A percentile compares a stretch with the other conserved stretches of the same genome.
phyloP scores from a whole-genome alignment of 768 basidiomycete genomes.

The Cantharellus anzutake region DNA sequence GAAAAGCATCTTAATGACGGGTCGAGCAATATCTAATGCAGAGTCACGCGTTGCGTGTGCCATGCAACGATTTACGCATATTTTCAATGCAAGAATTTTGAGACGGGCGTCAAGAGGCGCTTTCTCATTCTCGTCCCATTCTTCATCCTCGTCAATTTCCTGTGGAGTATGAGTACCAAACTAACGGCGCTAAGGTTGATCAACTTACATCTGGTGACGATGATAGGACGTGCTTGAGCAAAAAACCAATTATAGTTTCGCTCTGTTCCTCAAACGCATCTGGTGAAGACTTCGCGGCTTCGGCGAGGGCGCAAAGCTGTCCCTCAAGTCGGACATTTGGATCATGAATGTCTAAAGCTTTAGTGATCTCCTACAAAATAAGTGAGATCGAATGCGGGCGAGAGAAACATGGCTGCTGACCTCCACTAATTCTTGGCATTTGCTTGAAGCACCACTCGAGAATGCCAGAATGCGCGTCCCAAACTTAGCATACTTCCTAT shows the following conservation, averaged over 20 bases:
- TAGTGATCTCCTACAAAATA: constrained; percentile 34
- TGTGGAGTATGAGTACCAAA: constrained; percentile 13
- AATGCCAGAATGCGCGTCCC: constrained; percentile 56
- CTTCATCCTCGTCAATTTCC: constrained; percentile 35
- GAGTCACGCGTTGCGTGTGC: constrained; percentile 39
- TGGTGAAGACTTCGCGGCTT: constrained; percentile 49
- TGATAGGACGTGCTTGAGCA: constrained; percentile 44
- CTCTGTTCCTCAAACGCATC: constrained; percentile 64
- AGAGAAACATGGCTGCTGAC: constrained; percentile 22
- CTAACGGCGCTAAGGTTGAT: not conserved
- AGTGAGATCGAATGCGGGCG: not conserved
- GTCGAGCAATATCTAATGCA: constrained; percentile 47
- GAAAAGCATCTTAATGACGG: constrained; percentile 58
- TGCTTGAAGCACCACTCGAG: constrained; percentile 30
- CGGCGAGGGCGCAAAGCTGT: constrained; percentile 49
- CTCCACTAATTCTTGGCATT: constrained; percentile 39
- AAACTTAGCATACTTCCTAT: constrained; percentile 63
- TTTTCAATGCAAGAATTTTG: constrained; percentile 59
- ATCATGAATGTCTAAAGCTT: constrained; percentile 26
- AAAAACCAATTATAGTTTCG: constrained; percentile 49
- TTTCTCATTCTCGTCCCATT: constrained; percentile 60
- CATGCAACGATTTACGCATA: constrained; percentile 64
- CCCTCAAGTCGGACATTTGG: constrained; percentile 36
- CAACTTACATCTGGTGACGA: not conserved
- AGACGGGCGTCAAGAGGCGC: constrained; percentile 40